Conservation (phyloP, 2,329 filamentous ascomycete genomes). For the Trichophyton verrucosum region DNA sequence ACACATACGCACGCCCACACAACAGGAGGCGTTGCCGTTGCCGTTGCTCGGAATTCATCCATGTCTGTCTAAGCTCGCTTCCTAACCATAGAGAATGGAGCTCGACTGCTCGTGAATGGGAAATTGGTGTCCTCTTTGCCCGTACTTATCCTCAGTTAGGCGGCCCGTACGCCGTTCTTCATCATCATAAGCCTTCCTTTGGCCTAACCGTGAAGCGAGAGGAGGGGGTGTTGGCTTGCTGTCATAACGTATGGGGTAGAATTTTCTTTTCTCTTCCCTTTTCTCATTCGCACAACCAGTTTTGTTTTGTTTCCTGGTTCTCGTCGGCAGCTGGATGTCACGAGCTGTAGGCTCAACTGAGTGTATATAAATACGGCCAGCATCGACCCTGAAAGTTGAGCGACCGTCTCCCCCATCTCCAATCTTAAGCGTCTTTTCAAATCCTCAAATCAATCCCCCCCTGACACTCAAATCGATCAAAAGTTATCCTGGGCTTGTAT, state of each 20-base stretch:
- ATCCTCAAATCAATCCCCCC: too few relatives aligned
- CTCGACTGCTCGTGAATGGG: neutral
- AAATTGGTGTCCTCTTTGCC: neutral
- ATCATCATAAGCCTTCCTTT: neutral
- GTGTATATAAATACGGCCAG: constrained; percentile 7
- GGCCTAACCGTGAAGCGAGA: neutral
- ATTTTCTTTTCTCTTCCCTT: neutral
- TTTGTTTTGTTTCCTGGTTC: neutral
- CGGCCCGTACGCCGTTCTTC: neutral
- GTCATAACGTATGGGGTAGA: neutral
- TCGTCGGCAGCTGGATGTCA: neutral
- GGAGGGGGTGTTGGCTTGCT: neutral
- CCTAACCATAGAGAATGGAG: neutral
- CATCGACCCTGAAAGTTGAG: neutral
- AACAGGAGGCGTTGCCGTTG: neutral
- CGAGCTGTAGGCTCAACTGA: neutral
- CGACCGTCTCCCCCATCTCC: neutral
- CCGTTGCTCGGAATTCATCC: neutral
- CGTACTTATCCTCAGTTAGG: neutral
- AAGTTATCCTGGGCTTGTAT: neutral
- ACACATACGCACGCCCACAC: neutral
- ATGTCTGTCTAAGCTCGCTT: neutral
- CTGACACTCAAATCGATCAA: neutral
- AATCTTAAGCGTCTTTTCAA: neutral
- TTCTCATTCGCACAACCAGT: neutral